Evolutionary conservation across 495 filamentous ascomycete species (phyloP), one percentile per base, ranked within the genome.

Genomic region (Parathielavia hyrcaniae): DNA sequence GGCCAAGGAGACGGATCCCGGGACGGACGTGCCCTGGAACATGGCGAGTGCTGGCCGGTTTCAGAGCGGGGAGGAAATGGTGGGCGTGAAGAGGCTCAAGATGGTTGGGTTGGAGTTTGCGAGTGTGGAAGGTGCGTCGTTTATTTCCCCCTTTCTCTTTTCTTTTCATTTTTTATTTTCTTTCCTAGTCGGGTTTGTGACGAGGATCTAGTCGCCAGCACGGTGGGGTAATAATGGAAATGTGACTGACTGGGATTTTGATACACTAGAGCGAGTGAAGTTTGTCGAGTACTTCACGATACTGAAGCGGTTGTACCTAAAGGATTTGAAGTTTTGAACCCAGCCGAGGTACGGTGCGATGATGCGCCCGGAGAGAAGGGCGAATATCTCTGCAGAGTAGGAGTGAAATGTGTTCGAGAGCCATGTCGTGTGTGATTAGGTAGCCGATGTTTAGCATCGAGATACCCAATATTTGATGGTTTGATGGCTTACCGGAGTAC

Each of bases 71-170:
- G 52, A 41, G 22, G 49, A 51, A 14, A 12, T 63, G 40, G 47
- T 2, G 23, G 9, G 26, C 41, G 48, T 60, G 12, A 49, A 56
- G 43, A 60, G 43, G 47, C 11, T 63, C 48, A 63, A 39, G 35
- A 53, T 50, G n/a, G 57, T 63, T 13, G 55, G 35, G 3, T 39
- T 63, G 30, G 57, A 53, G 48, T 59, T 63, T 44, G 47, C 14
- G 12, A 34, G 36, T 13, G 56, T 59, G n/a, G 47, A 63, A 23
- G 61, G 61, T 59, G 52, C 13, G 52, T 55, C 11, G n/a, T 44
- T 9, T 35, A n/a, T n/a, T n/a, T n/a, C n/a, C n/a, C n/a, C n/a
- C n/a, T 35, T 26, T 35, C 22, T 35, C 10, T 35, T 30, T 40
- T 39, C 5, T 35, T 35, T 16, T 36, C 14, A 22, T 44, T 36